Evolutionary conservation across 2,329 filamentous ascomycete species (phyloP), one percentile per base, ranked within the genome.

Genomic region (Thielaviopsis euricoi): DNA sequence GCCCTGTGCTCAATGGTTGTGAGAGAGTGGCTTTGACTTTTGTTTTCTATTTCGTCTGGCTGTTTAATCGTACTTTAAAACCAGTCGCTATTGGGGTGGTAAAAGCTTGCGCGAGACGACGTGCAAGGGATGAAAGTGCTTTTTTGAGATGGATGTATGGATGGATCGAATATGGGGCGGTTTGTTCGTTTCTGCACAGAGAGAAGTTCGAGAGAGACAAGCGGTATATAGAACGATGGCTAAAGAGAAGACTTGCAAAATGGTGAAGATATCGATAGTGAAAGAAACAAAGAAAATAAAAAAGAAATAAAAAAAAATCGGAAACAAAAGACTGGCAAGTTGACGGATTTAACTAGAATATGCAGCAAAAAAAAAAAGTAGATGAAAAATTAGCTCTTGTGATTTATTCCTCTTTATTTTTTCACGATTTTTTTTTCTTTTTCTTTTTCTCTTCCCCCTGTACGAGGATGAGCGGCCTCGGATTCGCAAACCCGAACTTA

Each of bases 401-500:
- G 37, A 26, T 23, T 43, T 52, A 29, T 23, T 52, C 17, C 43
- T 37, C n/a, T 40, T 7, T 15, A 21, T 26, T 37, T 46, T 51
- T 13, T 21, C 23, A n/a, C 26, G n/a, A 52, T 40, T 49, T 52
- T 57, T 52, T 52, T 56, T 22, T 10, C 29, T n/a, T 40, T 7
- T 21, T 21, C 21, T 37, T 46, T 56, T 19, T 21, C 21, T 22
- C 29, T 26, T 21, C 52, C 33, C 55, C 37, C 46, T 55, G 33
- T 26, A 21, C 51, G 51, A 37, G 29, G 48, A 51, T 46, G 50
- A 57, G 22, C 21, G 26, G 7, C 33, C 55, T 57, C 48, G 55
- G 55, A 52, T 57, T 57, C 29, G 33, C 23, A 57, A 57, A 57
- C 55, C 55, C 48, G 55, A 57, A 37, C 55, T 51, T 2, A 40